Conservation (phyloP, 768 basidiomycete genomes). For the Mycena alexandri region DNA sequence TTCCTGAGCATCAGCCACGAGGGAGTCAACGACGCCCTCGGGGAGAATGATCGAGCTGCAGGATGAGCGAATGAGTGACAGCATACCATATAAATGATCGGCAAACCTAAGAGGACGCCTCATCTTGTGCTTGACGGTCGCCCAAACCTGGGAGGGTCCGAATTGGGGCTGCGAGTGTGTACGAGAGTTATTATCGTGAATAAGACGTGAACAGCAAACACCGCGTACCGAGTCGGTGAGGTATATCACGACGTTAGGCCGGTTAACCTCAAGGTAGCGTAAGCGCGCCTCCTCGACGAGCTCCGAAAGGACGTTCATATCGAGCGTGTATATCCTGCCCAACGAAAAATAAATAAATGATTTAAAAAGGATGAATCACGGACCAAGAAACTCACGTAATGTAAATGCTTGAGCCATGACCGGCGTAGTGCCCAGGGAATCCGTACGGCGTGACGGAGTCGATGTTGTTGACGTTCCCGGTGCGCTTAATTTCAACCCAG, state of each 20-base stretch:
- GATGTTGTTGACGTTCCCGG: no score
- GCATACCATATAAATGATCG: not conserved
- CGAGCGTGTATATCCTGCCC: conserved; percentile 57
- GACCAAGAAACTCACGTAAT: conserved; percentile 49
- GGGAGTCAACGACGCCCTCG: conserved; percentile 40
- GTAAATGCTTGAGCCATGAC: conserved; percentile 35
- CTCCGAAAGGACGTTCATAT: conserved; percentile 55
- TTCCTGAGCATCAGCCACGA: conserved; percentile 48
- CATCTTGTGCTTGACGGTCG: conserved; percentile 40
- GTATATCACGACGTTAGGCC: conserved; percentile 58
- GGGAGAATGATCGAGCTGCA: conserved; percentile 46
- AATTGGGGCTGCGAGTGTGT: conserved; percentile 35
- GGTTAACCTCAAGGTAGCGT: conserved; percentile 56
- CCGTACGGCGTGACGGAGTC: no score
- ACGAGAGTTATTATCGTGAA: no score
- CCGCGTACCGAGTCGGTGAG: conserved; percentile 49
- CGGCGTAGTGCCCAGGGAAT: no score
- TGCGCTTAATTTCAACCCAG: conserved; percentile 54
- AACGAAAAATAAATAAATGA: not conserved
- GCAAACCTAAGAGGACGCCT: conserved; percentile 42
- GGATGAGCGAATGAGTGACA: not conserved
- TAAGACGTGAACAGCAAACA: no score
- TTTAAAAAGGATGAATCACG: no score
- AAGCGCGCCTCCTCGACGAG: conserved; percentile 57
- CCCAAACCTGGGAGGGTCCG: conserved; percentile 36